These are phyloP conservation scores for Trichoderma virens DNA, from an alignment of 495 filamentous ascomycete species.

Conservation along the genomic window DNA sequence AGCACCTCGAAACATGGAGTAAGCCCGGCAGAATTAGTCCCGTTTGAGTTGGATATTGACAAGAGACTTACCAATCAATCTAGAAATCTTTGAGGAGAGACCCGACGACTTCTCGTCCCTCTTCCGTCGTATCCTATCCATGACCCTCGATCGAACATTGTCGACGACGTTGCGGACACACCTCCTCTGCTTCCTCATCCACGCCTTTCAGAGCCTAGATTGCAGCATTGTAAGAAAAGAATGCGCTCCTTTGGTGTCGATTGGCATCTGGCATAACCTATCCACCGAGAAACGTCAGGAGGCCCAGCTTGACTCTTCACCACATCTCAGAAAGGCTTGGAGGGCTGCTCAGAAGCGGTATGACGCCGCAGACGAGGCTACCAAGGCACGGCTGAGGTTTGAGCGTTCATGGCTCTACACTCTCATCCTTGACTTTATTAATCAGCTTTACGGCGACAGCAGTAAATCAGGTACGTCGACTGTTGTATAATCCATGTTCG, in stretches of 20 bases:
- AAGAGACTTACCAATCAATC: too few relatives aligned
- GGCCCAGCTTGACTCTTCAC: slow-evolving; percentile 56
- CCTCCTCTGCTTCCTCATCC: slow-evolving; percentile 78
- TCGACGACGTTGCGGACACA: slow-evolving; percentile 64
- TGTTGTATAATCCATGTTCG: not conserved
- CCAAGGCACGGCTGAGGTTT: slow-evolving; percentile 74
- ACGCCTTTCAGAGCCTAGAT: slow-evolving; percentile 90
- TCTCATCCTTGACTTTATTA: slow-evolving; percentile 74
- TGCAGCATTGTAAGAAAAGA: slow-evolving; percentile 85
- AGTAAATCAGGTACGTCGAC: slow-evolving; percentile 25
- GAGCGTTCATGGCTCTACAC: slow-evolving; percentile 92
- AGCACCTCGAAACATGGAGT: slow-evolving; percentile 84
- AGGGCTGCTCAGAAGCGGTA: slow-evolving; percentile 78
- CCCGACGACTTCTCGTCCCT: slow-evolving; percentile 80
- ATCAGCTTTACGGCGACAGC: slow-evolving; percentile 55
- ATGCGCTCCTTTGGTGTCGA: slow-evolving; percentile 89
- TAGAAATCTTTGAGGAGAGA: slow-evolving; percentile 58
- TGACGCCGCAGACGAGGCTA: slow-evolving; percentile 74
- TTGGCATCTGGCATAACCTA: slow-evolving; percentile 92
- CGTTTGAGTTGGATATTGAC: not conserved
- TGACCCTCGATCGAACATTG: slow-evolving; percentile 75
- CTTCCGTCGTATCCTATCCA: slow-evolving; percentile 82
- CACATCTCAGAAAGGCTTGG: slow-evolving; percentile 80
- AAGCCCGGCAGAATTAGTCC: slow-evolving; percentile 16
- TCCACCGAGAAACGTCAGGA: slow-evolving; percentile 51